Percentiles rank a stretch among this genome's conserved stretches.
Conservation (phyloP, 805 yeast genomes). For the Sugiyamaella lignohabitans region DNA sequence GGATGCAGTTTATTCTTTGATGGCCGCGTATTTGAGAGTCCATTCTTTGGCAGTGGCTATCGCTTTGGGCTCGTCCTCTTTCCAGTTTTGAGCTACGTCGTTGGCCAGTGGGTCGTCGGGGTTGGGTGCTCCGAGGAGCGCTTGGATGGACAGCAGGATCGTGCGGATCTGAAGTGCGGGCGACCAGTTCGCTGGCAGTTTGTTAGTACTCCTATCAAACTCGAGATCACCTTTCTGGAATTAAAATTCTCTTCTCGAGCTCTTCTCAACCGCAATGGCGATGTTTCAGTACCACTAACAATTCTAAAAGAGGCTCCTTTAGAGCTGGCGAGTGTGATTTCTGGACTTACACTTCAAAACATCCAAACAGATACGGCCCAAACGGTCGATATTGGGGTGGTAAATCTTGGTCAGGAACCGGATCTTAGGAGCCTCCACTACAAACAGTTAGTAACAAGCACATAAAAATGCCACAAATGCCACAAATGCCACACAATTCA, state of each 20-base stretch:
- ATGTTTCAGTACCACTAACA: too few relatives aligned
- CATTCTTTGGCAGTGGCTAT: conserved; percentile 72
- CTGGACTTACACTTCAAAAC: conserved; percentile 58
- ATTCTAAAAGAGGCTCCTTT: neutral
- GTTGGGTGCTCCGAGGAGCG: conserved; percentile 89
- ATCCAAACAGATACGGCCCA: conserved; percentile 93
- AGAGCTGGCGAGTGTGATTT: too few relatives aligned
- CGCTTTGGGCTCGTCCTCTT: conserved; percentile 74
- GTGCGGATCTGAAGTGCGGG: conserved; percentile 97
- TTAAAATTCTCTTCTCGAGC: neutral
- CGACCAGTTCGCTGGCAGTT: conserved; percentile 82
- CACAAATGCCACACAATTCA: too few relatives aligned
- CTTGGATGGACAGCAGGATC: conserved; percentile 83
- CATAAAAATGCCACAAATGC: neutral
- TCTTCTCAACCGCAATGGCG: too few relatives aligned
- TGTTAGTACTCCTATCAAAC: conserved; percentile 1
- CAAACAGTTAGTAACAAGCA: conserved; percentile 6
- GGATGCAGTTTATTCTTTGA: too few relatives aligned
- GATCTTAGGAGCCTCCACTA: conserved; percentile 91
- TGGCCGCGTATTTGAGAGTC: conserved; percentile 55
- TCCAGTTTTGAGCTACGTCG: conserved; percentile 97
- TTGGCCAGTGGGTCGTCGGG: conserved; percentile 98
- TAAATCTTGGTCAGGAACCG: conserved; percentile 89
- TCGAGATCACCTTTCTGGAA: neutral
- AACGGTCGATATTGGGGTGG: conserved; percentile 92